Evolutionary conservation across 345 rosid species (phyloP).

Genomic region (Kernera saxatilis): DNA sequence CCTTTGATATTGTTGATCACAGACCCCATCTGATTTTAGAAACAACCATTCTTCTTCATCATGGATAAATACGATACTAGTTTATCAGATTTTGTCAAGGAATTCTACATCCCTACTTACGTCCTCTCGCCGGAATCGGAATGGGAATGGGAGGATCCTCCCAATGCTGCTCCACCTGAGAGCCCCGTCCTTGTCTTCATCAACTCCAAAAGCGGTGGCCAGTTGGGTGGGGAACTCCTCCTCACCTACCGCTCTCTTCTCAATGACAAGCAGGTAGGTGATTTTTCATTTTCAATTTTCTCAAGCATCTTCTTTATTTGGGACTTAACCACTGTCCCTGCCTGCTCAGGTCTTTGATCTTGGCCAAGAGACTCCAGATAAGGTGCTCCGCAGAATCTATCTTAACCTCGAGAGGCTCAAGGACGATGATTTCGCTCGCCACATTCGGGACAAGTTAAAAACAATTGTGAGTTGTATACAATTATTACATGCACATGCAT

Average conservation of each 20-base stretch:
- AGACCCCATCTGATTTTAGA: too few species aligned
- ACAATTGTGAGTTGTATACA: constrained; percentile 51
- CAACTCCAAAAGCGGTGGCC: constrained; percentile 94
- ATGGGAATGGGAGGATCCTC: constrained; percentile 1
- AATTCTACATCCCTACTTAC: constrained; percentile 56
- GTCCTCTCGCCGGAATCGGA: constrained; percentile 39
- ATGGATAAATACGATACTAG: constrained; percentile 33
- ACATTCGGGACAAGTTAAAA: constrained; percentile 49
- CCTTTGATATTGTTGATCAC: too few species aligned
- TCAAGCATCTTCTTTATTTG: not conserved
- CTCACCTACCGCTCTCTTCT: constrained; percentile 65
- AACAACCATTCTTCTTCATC: not conserved
- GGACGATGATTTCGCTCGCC: constrained; percentile 43
- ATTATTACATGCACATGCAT: not conserved
- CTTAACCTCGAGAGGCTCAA: constrained; percentile 59
- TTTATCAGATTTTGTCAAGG: constrained; percentile 25
- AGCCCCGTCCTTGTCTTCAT: constrained; percentile 78
- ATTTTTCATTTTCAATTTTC: too few species aligned
- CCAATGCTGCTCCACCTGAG: constrained; percentile 34
- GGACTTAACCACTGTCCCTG: not conserved
- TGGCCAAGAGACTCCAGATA: constrained; percentile 68
- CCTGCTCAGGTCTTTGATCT: constrained; percentile 62
- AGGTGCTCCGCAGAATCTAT: constrained; percentile 59
- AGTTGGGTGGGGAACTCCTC: constrained; percentile 83
- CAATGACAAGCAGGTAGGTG: constrained; percentile 63